A percentile compares a stretch with the other conserved stretches of the same genome.
phyloP scores from a whole-genome alignment of 495 filamentous ascomycete species.

The Penicillium turbatum region DNA sequence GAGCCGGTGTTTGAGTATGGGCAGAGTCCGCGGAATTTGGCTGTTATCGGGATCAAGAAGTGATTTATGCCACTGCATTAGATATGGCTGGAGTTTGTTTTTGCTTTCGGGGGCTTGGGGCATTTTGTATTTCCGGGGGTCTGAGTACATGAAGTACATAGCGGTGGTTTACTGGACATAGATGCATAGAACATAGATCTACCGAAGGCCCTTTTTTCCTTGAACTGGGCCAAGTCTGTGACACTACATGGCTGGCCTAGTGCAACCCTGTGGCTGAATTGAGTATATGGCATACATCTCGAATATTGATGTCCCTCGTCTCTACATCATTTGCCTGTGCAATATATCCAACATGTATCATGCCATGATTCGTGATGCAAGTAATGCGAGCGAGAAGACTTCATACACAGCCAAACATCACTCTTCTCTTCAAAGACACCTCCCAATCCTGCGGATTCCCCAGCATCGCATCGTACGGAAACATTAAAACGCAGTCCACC shows the following conservation, averaged over 20 bases:
- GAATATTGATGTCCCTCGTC: no score
- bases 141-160: neutral
- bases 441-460: neutral
- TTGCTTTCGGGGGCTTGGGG: neutral
- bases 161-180: neutral
- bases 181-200: neutral
- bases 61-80: slow-evolving; percentile 19
- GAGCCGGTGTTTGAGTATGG: slow-evolving; percentile 88
- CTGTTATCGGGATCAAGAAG: slow-evolving; percentile 82
- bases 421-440: neutral
- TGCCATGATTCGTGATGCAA: neutral
- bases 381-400: neutral
- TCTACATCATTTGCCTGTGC: no score
- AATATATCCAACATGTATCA: no score
- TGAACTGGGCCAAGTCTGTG: neutral
- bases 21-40: slow-evolving; percentile 84
- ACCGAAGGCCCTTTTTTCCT: neutral
- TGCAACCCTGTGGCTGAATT: no score
- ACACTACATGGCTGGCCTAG: no score
- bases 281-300: no score
- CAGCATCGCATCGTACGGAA: neutral
- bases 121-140: neutral
- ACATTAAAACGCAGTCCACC: slow-evolving; percentile 11
- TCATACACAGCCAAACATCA: neutral
- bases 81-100: slow-evolving; percentile 10